phyloP scores from a whole-genome alignment of 305 asterid species.

The Andrographis paniculata region DNA sequence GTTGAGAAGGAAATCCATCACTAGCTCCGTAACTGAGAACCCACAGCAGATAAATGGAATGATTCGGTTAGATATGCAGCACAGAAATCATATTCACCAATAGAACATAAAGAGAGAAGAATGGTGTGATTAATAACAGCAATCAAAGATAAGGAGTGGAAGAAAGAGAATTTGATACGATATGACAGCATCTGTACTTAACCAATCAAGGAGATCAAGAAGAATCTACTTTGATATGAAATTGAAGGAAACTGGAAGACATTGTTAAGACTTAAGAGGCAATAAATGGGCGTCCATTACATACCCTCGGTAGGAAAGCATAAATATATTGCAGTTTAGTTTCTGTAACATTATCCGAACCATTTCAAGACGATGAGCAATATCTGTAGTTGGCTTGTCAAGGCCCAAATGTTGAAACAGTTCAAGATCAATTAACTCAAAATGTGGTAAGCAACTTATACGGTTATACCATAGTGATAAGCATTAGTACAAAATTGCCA shows the following conservation, averaged over 20 bases:
- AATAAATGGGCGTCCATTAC: slow-evolving; percentile 18
- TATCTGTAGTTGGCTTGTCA: slow-evolving; percentile 58
- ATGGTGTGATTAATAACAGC: no score
- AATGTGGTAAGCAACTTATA: slow-evolving; percentile 5
- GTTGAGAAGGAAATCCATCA: slow-evolving; percentile 96
- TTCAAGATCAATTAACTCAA: no score
- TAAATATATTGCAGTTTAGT: slow-evolving; percentile 86
- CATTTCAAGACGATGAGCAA: slow-evolving; percentile 99
- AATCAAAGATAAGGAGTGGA: no score
- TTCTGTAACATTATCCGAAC: slow-evolving; percentile 75
- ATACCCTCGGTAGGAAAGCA: slow-evolving; percentile 99
- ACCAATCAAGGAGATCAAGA: no score
- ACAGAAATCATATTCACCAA: no score
- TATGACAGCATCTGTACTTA: no score
- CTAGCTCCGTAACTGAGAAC: slow-evolving; percentile 85
- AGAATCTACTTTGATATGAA: no score
- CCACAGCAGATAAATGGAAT: slow-evolving; percentile 15
- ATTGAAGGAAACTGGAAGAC: no score
- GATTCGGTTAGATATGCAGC: slow-evolving; percentile 14
- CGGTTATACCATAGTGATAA: slow-evolving; percentile 1
- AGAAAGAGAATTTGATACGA: no score
- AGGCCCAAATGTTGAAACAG: slow-evolving; percentile 37
- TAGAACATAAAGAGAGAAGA: no score
- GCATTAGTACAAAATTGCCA: no score
- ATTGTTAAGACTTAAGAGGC: no score